Evolutionary conservation across 352 stramenopile species (phyloP), one percentile per base, ranked within the genome.

Genomic region (Globisporangium middletonii): DNA sequence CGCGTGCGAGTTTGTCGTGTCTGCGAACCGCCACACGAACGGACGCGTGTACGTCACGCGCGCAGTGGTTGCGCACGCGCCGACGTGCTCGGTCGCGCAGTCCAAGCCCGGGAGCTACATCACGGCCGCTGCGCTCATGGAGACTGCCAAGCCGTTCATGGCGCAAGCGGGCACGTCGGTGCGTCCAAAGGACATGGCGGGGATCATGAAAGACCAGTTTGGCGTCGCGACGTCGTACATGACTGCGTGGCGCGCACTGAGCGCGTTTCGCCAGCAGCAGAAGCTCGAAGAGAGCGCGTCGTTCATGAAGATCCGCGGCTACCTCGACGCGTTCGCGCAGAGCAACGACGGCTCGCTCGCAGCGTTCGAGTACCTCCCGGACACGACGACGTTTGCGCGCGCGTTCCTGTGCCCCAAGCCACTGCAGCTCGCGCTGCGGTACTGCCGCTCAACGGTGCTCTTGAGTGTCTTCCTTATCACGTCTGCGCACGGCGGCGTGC

Each of bases 181-280:
- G 19, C 85, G 85, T 26, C 82, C 82, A 6, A 82, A 86, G 28
- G 79, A 92, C 58, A 86, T 92, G 64, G 83, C 77, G 35, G 68
- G 82, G 49, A 85, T 92, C 53, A 89, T 92, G 77, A 92, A 88
- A 65, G 77, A 89, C 53, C 83, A 89, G 46, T 92, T 89, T 53
- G 82, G 82, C 18, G 77, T 92, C 13, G 76, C 79, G 44, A 73
- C 79, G 50, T 88, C 75, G 15, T 92, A 92, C 51, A 89, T 92
- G 82, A 89, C 82, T 16, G 79, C 82, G 8, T 92, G 82, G 82
- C 71, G 82, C 42, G 82, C 82, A 12, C 63, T 92, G 18, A 86
- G 70, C 57, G 75, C 77, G 6, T 88, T 89, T 47, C 71, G 78
- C 23, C 79, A 89, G 57, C 73, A 89, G 50, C 71, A 78, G 33